Evolutionary conservation across 208 protist species (phyloP).

Genomic region (Leishmania tropica): DNA sequence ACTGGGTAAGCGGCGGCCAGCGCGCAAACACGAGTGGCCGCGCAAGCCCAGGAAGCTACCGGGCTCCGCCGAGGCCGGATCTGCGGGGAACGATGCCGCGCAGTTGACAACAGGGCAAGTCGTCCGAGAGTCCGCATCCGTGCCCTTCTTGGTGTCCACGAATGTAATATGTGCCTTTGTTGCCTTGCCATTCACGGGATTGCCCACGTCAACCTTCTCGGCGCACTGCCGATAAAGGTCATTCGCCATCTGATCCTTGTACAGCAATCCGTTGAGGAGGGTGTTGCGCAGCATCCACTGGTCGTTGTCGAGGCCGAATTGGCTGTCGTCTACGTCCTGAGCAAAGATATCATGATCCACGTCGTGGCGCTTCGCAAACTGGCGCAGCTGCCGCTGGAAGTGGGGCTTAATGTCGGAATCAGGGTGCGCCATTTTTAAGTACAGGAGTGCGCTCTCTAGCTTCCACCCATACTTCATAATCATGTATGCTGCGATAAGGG

Average conservation of each 20-base stretch:
- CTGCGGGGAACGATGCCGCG: constrained; percentile 40
- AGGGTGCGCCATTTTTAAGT: constrained; percentile 88
- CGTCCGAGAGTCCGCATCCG: constrained; percentile 39
- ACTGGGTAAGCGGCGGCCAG: constrained; percentile 51
- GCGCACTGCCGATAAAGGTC: constrained; percentile 69
- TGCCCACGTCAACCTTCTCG: constrained; percentile 64
- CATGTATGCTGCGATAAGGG: constrained; percentile 87
- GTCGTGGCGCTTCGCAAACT: constrained; percentile 82
- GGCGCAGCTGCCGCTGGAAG: constrained; percentile 88
- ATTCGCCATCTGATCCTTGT: constrained; percentile 66
- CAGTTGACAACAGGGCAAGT: constrained; percentile 58
- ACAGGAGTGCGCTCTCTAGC: constrained; percentile 83
- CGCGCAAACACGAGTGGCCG: constrained; percentile 49
- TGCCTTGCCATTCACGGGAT: constrained; percentile 28
- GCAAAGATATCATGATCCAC: constrained; percentile 88
- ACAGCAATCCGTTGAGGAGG: constrained; percentile 83
- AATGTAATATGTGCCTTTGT: constrained; percentile 58
- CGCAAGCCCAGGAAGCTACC: constrained; percentile 55
- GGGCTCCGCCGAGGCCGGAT: constrained; percentile 31
- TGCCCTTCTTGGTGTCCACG: constrained; percentile 78
- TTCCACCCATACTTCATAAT: constrained; percentile 94
- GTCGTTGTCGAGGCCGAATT: constrained; percentile 90
- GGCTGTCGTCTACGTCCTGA: constrained; percentile 72
- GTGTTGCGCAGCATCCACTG: constrained; percentile 94
- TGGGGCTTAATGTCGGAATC: constrained; percentile 91